These are phyloP conservation scores for Solanum habrochaites DNA, from an alignment of 257 asterid species.

Conservation along the genomic window DNA sequence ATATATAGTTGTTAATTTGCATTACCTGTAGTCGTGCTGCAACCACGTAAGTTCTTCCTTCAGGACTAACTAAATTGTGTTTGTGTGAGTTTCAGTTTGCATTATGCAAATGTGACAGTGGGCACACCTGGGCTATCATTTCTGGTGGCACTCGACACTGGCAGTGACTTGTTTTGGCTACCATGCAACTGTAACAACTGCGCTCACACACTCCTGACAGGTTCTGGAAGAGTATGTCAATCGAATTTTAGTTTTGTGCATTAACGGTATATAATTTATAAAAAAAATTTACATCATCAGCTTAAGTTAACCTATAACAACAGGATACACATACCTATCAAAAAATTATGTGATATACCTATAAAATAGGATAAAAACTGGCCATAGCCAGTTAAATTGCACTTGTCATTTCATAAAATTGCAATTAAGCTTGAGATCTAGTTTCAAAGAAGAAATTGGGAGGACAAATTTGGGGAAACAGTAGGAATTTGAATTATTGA, in stretches of 20 bases:
- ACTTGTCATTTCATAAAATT: background rate
- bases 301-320: background rate
- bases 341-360: background rate
- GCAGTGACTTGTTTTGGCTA: constrained; percentile 92
- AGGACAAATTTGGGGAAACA: background rate
- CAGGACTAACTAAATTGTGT: background rate
- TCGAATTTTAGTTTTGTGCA: background rate
- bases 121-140: constrained; percentile 58
- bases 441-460: background rate
- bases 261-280: background rate
- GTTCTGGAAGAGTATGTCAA: constrained; percentile 37
- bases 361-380: background rate
- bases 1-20: background rate
- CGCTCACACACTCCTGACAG: constrained; percentile 28
- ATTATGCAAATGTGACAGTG: constrained; percentile 65
- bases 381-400: background rate
- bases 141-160: constrained; percentile 93
- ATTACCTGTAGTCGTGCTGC: background rate
- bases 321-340: background rate
- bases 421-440: background rate
- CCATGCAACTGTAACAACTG: constrained; percentile 79
- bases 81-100: constrained; percentile 51
- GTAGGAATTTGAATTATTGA: background rate
- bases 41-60: background rate
- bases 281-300: background rate